Evolutionary conservation across 345 rosid genomes (phyloP).

Genomic region (Leavenworthia alabamica): DNA sequence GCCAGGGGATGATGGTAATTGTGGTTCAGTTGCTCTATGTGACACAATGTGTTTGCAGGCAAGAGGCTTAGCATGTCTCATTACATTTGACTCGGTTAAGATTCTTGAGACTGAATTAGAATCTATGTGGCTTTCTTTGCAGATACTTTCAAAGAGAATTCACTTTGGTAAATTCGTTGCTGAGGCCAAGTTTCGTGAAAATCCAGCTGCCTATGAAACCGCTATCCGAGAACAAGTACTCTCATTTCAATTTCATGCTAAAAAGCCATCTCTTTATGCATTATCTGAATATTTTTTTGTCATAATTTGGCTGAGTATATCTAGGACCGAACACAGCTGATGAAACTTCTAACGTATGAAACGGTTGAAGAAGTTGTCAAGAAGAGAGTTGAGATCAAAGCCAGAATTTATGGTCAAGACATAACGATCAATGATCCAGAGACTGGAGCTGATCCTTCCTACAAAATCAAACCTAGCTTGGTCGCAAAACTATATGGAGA

Average conservation of each 20-base stretch:
- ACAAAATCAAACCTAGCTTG: conserved; percentile 49
- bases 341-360: conserved; percentile 45
- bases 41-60: conserved; percentile 70
- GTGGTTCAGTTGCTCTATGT: conserved; percentile 58
- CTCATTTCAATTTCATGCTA: background rate
- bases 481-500: conserved; percentile 50
- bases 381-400: conserved; percentile 56
- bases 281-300: background rate
- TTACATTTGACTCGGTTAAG: background rate
- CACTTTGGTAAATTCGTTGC: conserved; percentile 55
- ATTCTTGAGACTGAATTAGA: background rate
- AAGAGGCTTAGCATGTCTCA: conserved; percentile 9
- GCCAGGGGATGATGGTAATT: conserved; percentile 60
- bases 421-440: conserved; percentile 11
- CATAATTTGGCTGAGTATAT: conserved; percentile 3
- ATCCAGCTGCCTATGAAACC: conserved; percentile 38
- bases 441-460: conserved; percentile 32
- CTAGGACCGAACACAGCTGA: conserved; percentile 45
- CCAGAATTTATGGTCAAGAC: conserved; percentile 44
- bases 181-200: conserved; percentile 55
- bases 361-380: conserved; percentile 47
- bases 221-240: conserved; percentile 54
- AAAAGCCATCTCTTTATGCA: background rate
- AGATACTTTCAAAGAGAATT: conserved; percentile 62
- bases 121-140: conserved; percentile 5